These are phyloP conservation scores for Trypanosoma theileri DNA, from an alignment of 208 protist species.

Conservation along the genomic window DNA sequence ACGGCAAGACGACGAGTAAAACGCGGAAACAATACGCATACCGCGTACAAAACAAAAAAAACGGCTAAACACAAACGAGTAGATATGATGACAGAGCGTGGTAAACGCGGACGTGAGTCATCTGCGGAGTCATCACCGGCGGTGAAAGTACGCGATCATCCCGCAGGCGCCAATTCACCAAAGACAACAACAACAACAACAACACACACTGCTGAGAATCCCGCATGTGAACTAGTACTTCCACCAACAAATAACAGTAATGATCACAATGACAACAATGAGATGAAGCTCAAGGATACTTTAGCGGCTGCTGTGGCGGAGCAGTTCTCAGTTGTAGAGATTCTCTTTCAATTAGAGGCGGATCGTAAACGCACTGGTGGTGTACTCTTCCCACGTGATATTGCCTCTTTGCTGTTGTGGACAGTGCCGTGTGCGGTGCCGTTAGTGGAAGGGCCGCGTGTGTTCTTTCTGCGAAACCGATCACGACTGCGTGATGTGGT, in stretches of 20 bases:
- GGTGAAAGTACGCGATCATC: too few species aligned
- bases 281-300: neutral
- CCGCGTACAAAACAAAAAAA: too few species aligned
- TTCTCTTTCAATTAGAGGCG: slow-evolving; percentile 57
- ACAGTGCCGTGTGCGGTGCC: slow-evolving; percentile 64
- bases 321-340: slow-evolving; percentile 50
- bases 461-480: slow-evolving; percentile 80
- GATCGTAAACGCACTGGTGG: slow-evolving; percentile 31
- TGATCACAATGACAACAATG: neutral
- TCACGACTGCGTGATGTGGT: slow-evolving; percentile 66
- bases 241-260: neutral
- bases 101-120: slow-evolving; percentile 3
- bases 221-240: too few species aligned
- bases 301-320: slow-evolving; percentile 5
- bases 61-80: too few species aligned
- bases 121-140: neutral
- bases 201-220: too few species aligned
- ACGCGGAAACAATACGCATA: too few species aligned
- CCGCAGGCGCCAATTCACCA: too few species aligned
- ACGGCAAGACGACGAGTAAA: too few species aligned
- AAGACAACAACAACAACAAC: too few species aligned
- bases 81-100: neutral
- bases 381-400: slow-evolving; percentile 56
- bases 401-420: slow-evolving; percentile 78
- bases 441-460: slow-evolving; percentile 63